These are phyloP conservation scores for Lactarius vividus DNA, from an alignment of 768 basidiomycete genomes.

Conservation along the genomic window DNA sequence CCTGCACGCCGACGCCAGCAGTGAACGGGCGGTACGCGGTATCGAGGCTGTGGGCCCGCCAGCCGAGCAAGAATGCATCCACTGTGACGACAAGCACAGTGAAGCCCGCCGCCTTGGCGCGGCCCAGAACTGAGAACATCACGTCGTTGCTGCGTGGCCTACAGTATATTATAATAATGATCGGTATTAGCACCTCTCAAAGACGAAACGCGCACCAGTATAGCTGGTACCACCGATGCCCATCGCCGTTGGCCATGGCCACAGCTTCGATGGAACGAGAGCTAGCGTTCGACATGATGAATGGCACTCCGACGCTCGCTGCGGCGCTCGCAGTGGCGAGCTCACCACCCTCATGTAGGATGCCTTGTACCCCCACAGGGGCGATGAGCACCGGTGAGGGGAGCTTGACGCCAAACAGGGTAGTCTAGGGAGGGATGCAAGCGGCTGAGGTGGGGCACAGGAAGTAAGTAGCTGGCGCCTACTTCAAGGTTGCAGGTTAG, in stretches of 20 bases:
- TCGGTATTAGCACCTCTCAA: background rate
- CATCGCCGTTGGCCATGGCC: constrained; percentile 66
- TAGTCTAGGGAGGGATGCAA: constrained; percentile 48
- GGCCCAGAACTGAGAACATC: constrained; percentile 59
- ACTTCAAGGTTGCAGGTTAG: constrained; percentile 60
- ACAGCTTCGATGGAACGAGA: constrained; percentile 73
- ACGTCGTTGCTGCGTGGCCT: constrained; percentile 65
- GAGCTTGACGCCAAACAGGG: constrained; percentile 65
- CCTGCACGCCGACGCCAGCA: constrained; percentile 63
- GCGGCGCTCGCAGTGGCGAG: constrained; percentile 67
- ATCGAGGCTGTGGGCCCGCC: constrained; percentile 73
- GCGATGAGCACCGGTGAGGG: constrained; percentile 63
- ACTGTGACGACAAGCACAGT: constrained; percentile 74
- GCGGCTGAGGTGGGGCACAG: background rate
- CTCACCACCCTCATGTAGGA: constrained; percentile 70
- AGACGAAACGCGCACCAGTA: constrained; percentile 56
- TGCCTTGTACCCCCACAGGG: constrained; percentile 70
- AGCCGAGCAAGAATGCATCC: constrained; percentile 70
- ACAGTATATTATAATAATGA: background rate
- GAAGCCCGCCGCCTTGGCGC: constrained; percentile 66
- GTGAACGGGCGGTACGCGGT: constrained; percentile 62
- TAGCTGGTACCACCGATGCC: constrained; percentile 76
- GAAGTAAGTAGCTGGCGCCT: constrained; percentile 20
- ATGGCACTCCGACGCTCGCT: constrained; percentile 58
- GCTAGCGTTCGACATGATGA: constrained; percentile 74